Base-by-base conservation (phyloP, 306 rosid genomes). In the Pyrus communis region DNA sequence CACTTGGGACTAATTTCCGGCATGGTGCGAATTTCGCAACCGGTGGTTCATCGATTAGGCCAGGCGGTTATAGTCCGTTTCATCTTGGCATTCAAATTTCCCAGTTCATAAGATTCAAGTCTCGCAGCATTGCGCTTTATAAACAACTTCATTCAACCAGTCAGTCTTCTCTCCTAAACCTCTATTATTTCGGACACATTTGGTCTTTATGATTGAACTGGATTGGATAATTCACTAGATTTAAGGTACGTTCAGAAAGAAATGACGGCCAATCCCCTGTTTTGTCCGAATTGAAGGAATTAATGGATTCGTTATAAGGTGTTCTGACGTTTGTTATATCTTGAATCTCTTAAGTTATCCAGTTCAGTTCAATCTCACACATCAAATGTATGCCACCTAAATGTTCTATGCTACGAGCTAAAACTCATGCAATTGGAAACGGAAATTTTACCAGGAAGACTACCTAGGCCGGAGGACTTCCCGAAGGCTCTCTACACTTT, bases 11-110 rank as follows among this genome's bases (percentile, higher is more conserved):
- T 10, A 83, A 84, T 81, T 94, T 86, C 74, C 74, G 96, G 67
- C 85, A 90, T 71, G 97, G 98, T 75, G 96, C 95, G 40, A 95
- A 92, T 82, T 94, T 94, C 54, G 97, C 97, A 28, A 82, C 87
- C 0, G 89, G 88, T 22, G 97, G 98, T 23, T 86, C 98, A 2
- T 81, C 97, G 2, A 90, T 94, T 80, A 84, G 87, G 67, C 84
- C 81, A 0, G 92, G 89, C 19, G 98, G 97, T 65, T 90, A 45
- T 75, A 88, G 90, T 85, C 97, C 98, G 22, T 87, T 94, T 76
- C 74, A 90, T 82, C 90, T 94, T 73, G 93, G 89, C 10, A 77
- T 89, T 79, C 98, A 94, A 78, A 67, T 89, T 4, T 76, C 88
- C 45, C 98, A 94, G 67, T 94, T 94, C 85, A 25, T 68, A 71